Base-by-base conservation (phyloP, 2,329 filamentous ascomycete species). In the Aureobasidium namibiae region DNA sequence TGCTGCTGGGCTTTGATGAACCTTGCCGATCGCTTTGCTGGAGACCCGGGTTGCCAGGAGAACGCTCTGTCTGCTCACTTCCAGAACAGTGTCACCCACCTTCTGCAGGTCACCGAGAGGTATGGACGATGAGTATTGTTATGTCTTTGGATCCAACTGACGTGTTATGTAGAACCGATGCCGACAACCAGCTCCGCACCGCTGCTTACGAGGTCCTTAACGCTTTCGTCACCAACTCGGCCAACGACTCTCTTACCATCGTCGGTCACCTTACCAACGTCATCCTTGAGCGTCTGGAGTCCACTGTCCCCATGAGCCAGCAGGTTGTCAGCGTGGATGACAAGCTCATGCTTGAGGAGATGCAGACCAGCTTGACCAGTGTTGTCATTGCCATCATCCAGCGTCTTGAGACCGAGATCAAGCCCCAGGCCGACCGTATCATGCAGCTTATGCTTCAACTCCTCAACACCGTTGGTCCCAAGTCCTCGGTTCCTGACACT, bases 1-100 rank as follows among this genome's bases (percentile, higher is more conserved):
- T 97, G 94, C 84, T 99, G 94, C 78, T 96, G 95, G 94, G 92
- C 94, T 33, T 78, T 99, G 65, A 97, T 99, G 90, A 99, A 97
- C 76, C 78, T 99, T 70, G 92, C 94, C 11, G 94, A 99, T 72
- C 88, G 92, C 62, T 99, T 97, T 72, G 89, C 91, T 31, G 90
- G 91, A 60, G 92, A 96, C 59, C 82, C 86, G 59, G 90, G 89
- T 52, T 87, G 86, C 62, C 79, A 87, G 67, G 80, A 80, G 50
- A 99, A 97, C 76, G 82, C 90, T 44, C 80, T 99, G 52, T 95
- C 92, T 2, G 85, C 87, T 63, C 90, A 96, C 76, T 99, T 99
- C 78, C 88, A 96, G 75, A 84, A 92, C 68, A 96, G 92, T 71
- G 87, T 97, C 61, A 85, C 85, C 68, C 90, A 89, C 62, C 81